Evolutionary conservation across 257 asterid genomes (phyloP).

Genomic region (Ilex asprella): DNA sequence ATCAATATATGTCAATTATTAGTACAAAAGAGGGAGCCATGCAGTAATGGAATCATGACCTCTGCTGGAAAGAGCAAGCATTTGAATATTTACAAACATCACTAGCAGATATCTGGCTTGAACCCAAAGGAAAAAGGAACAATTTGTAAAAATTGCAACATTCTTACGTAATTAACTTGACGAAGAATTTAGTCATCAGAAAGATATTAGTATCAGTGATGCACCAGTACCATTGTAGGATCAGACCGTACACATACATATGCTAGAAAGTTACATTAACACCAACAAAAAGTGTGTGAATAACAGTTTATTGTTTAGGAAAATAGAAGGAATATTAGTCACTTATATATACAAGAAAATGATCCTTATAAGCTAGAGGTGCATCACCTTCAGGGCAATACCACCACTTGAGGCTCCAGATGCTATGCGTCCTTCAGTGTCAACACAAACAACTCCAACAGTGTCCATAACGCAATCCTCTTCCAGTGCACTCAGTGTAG

Average conservation of each 20-base stretch:
- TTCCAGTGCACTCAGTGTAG: conserved; percentile 23
- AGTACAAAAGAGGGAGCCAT: too few relatives aligned
- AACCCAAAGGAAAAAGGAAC: too few relatives aligned
- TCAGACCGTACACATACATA: neutral
- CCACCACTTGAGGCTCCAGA: conserved; percentile 99
- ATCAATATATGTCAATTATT: too few relatives aligned
- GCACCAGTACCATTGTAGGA: too few relatives aligned
- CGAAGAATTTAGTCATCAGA: too few relatives aligned
- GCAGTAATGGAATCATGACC: too few relatives aligned
- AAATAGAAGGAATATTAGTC: neutral
- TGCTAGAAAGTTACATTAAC: neutral
- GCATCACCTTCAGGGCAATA: conserved; percentile 81
- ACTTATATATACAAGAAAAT: conserved; percentile 1
- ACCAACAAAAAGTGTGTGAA: neutral
- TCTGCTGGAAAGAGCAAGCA: too few relatives aligned
- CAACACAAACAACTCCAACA: conserved; percentile 92
- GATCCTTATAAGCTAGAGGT: conserved; percentile 5
- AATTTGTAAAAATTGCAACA: too few relatives aligned
- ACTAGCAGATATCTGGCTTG: too few relatives aligned
- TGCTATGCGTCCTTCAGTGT: conserved; percentile 73
- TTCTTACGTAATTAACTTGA: too few relatives aligned
- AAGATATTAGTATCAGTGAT: too few relatives aligned
- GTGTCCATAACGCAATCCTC: conserved; percentile 68
- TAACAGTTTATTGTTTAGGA: neutral
- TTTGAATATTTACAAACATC: too few relatives aligned